phyloP scores from a whole-genome alignment of 352 stramenopile species.

The Globisporangium solare region DNA sequence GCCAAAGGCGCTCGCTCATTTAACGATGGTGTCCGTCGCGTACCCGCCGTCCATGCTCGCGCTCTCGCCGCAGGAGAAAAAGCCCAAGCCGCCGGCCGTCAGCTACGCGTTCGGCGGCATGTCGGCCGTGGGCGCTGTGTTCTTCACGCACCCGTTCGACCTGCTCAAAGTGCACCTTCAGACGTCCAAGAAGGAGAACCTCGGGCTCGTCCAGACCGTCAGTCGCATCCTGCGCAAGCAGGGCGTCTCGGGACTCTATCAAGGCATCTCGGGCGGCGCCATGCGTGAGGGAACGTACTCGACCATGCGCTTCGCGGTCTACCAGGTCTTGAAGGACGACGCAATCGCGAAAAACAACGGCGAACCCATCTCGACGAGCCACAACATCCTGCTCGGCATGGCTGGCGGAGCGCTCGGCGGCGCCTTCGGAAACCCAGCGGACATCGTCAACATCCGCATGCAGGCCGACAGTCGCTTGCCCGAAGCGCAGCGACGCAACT shows the following conservation, averaged over 20 bases:
- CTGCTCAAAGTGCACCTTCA: conserved; percentile 81
- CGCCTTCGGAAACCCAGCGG: conserved; percentile 63
- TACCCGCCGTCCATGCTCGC: not conserved
- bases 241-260: conserved; percentile 65
- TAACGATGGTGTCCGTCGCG: not conserved
- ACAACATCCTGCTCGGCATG: conserved; percentile 75
- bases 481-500: conserved; percentile 62
- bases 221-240: conserved; percentile 58
- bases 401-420: conserved; percentile 61
- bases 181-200: conserved; percentile 70
- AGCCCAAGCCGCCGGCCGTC: conserved; percentile 35
- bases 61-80: conserved; percentile 2
- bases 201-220: conserved; percentile 45
- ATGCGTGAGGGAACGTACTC: conserved; percentile 85
- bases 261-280: conserved; percentile 70
- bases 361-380: conserved; percentile 52
- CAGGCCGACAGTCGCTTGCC: conserved; percentile 70
- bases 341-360: conserved; percentile 61
- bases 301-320: conserved; percentile 79
- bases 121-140: conserved; percentile 74
- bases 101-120: conserved; percentile 76
- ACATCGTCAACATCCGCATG: conserved; percentile 86
- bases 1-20: not conserved
- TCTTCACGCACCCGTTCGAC: conserved; percentile 86
- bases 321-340: conserved; percentile 80